phyloP scores from a whole-genome alignment of 2,329 filamentous ascomycete genomes.

The Davidsoniella eucalypti region DNA sequence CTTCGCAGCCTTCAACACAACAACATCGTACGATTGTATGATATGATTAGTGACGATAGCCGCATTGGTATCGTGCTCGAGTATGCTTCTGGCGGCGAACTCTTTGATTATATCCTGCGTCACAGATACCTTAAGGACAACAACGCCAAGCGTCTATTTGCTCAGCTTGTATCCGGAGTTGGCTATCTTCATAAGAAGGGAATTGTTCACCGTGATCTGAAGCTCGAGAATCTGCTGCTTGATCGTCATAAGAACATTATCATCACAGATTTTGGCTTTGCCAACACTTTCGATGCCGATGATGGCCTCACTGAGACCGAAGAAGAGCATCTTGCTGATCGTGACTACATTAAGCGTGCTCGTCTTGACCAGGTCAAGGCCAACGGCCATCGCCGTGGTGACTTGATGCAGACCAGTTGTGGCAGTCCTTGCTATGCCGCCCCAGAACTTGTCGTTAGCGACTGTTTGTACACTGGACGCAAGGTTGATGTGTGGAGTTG shows the following conservation, averaged over 20 bases:
- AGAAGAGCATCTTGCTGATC: slow-evolving; percentile 71
- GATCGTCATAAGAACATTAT: slow-evolving; percentile 98
- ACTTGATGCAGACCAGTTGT: slow-evolving; percentile 98
- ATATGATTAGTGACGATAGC: slow-evolving; percentile 95
- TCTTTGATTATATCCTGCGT: slow-evolving; percentile 96
- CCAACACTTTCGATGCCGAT: slow-evolving; percentile 82
- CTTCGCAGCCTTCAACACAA: slow-evolving; percentile 76
- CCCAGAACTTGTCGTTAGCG: slow-evolving; percentile 90
- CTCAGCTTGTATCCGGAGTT: slow-evolving; percentile 88
- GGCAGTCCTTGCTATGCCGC: slow-evolving; percentile 96
- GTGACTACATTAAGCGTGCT: slow-evolving; percentile 72
- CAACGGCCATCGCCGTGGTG: slow-evolving; percentile 66
- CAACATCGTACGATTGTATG: slow-evolving; percentile 91
- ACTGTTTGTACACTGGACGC: slow-evolving; percentile 88
- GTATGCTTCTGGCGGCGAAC: slow-evolving; percentile 90
- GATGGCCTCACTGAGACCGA: slow-evolving; percentile 85
- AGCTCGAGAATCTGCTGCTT: slow-evolving; percentile 85
- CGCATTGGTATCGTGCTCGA: slow-evolving; percentile 98
- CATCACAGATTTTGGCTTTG: slow-evolving; percentile 98
- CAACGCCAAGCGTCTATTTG: slow-evolving; percentile 77
- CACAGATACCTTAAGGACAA: slow-evolving; percentile 93
- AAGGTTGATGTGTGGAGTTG: slow-evolving; percentile 99
- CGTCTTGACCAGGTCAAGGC: slow-evolving; percentile 66
- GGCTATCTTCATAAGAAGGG: slow-evolving; percentile 97
- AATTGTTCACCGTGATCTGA: slow-evolving; percentile 92